Base-by-base conservation (phyloP, 768 basidiomycete genomes). In the Trametes meyenii region DNA sequence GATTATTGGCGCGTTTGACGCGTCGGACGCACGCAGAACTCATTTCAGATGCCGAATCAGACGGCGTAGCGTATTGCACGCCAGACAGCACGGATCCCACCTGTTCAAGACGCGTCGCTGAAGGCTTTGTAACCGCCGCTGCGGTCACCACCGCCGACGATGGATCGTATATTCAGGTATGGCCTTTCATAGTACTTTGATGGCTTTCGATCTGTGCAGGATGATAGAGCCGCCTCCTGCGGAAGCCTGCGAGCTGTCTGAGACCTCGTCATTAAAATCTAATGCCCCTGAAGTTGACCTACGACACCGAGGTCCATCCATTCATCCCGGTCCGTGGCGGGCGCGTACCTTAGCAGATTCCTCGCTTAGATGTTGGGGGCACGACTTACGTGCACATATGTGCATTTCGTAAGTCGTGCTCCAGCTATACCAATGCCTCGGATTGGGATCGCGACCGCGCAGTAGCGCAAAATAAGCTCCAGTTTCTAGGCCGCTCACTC, bases 161-260 rank as follows among this genome's bases (percentile, higher is more conserved):
- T 58, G 72, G 73, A 36, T 73, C 77, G 2, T 80, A 74, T 62
- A 73, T 78, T 17, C 79, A 80, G 68, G 78, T 76, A 50, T 14
- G 48, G 21, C 4, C 24, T 21, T 14, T 10, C 12, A 6, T 46
- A 24, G 12, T 46, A 13, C 13, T 19, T 5, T 6, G 23, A 21
- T 13, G 19, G 21, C 5, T 46, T 24, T 23, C 21, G 4, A 13
- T 24, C 7, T 46, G 21, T 23, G 24, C 45, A 8, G 29, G 8
- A 33, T 33, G 4, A 33, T 33, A 33, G 29, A 33, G 29, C 29
- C 3, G 29, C 29, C 29, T 33, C 29, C 29, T 33, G 8, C 29
- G 29, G 29, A 33, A 33, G 29, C 29, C 8, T 33, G 29, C 29
- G 29, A 8, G 29, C 29, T 33, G 29, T 33, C 29, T 33, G 29